Percentiles rank a stretch among this genome's conserved stretches.
These are phyloP conservation scores for Citrullus colocynthis DNA, from an alignment of 306 rosid genomes.

Conservation along the genomic window DNA sequence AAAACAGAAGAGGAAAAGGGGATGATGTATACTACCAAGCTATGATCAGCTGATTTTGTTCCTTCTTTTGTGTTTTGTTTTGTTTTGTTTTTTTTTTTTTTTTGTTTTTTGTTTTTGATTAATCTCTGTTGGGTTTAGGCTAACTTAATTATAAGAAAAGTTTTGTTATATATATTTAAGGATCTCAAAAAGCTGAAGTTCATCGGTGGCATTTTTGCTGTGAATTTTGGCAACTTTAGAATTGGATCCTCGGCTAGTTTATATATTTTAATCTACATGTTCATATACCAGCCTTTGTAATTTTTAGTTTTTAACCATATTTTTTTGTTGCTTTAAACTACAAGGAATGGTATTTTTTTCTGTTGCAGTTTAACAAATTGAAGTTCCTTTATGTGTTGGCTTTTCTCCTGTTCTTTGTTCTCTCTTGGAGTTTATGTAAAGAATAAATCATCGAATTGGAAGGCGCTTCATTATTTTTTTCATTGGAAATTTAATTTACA, in stretches of 20 bases:
- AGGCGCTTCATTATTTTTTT: too few relatives aligned
- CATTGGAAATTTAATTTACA: too few relatives aligned
- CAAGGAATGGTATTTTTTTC: background rate
- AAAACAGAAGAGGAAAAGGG: background rate
- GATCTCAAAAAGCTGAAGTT: constrained; percentile 18
- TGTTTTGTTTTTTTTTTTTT: background rate
- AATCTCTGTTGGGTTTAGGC: background rate
- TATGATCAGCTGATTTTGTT: background rate
- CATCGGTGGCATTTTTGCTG: constrained; percentile 29
- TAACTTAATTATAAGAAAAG: background rate
- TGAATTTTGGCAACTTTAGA: constrained; percentile 33
- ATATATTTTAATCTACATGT: background rate
- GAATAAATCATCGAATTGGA: too few relatives aligned
- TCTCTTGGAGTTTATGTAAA: too few relatives aligned
- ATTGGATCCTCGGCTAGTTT: constrained; percentile 25
- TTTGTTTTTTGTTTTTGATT: background rate
- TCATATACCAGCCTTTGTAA: constrained; percentile 22
- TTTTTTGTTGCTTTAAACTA: background rate
- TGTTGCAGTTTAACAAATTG: too few relatives aligned
- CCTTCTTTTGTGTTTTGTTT: background rate
- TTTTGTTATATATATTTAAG: background rate
- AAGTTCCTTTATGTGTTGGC: too few relatives aligned
- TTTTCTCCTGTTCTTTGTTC: too few relatives aligned
- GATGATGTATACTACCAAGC: background rate
- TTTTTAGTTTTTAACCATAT: constrained; percentile 10